phyloP scores from a whole-genome alignment of 345 rosid genomes.

The Capsella bursapastoris region DNA sequence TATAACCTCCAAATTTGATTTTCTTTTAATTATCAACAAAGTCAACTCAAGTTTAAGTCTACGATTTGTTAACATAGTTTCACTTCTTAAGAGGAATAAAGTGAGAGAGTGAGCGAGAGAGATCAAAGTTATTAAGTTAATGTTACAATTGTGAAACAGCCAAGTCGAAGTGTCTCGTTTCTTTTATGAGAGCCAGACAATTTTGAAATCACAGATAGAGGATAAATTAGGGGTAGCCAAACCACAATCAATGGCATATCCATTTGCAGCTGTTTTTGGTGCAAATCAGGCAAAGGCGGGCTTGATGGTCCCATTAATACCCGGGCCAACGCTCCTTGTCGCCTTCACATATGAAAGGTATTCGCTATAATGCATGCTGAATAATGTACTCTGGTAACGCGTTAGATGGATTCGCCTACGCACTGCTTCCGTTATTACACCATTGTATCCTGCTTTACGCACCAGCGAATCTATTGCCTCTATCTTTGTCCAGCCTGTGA shows the following conservation, averaged over 20 bases:
- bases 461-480: constrained; percentile 93
- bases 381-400: constrained; percentile 93
- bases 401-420: constrained; percentile 74
- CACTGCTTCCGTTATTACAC: constrained; percentile 65
- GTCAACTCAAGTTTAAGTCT: not conserved
- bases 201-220: constrained; percentile 30
- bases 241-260: constrained; percentile 18
- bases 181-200: constrained; percentile 30
- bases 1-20: not conserved
- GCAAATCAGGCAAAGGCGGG: constrained; percentile 48
- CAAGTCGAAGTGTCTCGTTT: constrained; percentile 14
- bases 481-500: constrained; percentile 76
- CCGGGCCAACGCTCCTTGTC: constrained; percentile 65
- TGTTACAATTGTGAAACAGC: constrained; percentile 40
- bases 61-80: not conserved
- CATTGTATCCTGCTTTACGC: constrained; percentile 83
- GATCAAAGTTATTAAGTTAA: constrained; percentile 15
- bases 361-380: constrained; percentile 79
- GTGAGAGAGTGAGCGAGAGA: not conserved
- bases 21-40: not conserved
- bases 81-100: not conserved
- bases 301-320: constrained; percentile 64
- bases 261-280: constrained; percentile 20
- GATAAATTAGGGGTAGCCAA: constrained; percentile 30
- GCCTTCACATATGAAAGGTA: constrained; percentile 71